Conservation (phyloP, 148 eudicot species). For the Diospyros kaki region DNA sequence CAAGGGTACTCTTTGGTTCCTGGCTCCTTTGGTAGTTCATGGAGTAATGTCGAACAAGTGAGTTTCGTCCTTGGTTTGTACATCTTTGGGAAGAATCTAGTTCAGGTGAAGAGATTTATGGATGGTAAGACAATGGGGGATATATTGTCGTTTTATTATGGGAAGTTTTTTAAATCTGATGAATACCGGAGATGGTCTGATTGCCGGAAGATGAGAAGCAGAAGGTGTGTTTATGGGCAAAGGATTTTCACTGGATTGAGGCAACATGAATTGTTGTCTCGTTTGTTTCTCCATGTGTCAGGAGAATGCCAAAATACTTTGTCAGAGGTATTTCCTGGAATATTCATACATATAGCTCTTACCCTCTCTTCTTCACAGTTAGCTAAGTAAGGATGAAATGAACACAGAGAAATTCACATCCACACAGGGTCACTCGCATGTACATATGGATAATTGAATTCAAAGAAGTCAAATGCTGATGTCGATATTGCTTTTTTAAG, state of each 20-base stretch:
- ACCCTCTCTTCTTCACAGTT: background rate
- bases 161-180: slow-evolving; percentile 47
- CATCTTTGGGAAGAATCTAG: slow-evolving; percentile 71
- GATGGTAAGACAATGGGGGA: slow-evolving; percentile 54
- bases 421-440: background rate
- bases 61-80: slow-evolving; percentile 74
- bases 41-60: slow-evolving; percentile 59
- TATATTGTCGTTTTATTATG: slow-evolving; percentile 54
- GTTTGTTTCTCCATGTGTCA: slow-evolving; percentile 48
- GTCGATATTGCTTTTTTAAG: background rate
- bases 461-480: background rate
- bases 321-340: slow-evolving; percentile 55
- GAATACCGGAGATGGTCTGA: slow-evolving; percentile 63
- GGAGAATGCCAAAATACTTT: slow-evolving; percentile 48
- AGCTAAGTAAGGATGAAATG: background rate
- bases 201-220: slow-evolving; percentile 57
- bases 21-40: slow-evolving; percentile 26
- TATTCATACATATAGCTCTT: background rate
- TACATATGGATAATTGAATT: background rate
- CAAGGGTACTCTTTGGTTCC: slow-evolving; percentile 44
- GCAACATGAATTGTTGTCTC: slow-evolving; percentile 66
- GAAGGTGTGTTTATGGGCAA: slow-evolving; percentile 53
- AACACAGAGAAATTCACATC: background rate
- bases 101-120: slow-evolving; percentile 43
- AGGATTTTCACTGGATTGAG: slow-evolving; percentile 68